phyloP scores from a whole-genome alignment of 1,284 basidiomycete genomes.

The Pseudomicrostroma phylloplanum region DNA sequence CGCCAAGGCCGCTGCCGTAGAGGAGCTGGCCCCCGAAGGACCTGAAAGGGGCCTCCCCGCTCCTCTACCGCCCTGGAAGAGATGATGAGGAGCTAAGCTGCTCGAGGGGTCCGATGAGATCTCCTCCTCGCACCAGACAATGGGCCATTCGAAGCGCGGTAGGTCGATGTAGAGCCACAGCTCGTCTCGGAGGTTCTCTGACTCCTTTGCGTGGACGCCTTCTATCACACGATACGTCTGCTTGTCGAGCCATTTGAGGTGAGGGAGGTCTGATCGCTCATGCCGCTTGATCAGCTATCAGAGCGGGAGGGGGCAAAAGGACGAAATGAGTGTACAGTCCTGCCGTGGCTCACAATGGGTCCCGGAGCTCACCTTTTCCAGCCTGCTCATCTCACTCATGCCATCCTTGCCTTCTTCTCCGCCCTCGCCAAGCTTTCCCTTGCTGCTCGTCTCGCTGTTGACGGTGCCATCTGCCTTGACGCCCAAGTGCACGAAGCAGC shows the following conservation, averaged over 20 bases:
- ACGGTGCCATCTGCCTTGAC: slow-evolving; percentile 75
- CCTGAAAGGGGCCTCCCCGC: no score
- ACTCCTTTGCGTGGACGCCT: slow-evolving; percentile 53
- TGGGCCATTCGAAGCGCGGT: slow-evolving; percentile 93
- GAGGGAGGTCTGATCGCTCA: slow-evolving; percentile 84
- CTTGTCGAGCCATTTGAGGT: slow-evolving; percentile 92
- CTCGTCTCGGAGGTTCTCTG: slow-evolving; percentile 23
- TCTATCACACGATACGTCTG: slow-evolving; percentile 88
- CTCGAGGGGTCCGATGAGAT: background rate
- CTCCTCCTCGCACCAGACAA: slow-evolving; percentile 72
- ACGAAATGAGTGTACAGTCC: background rate
- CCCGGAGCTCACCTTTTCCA: slow-evolving; percentile 70
- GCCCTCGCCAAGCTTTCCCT: slow-evolving; percentile 12
- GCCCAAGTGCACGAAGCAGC: slow-evolving; percentile 74
- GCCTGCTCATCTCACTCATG: slow-evolving; percentile 74
- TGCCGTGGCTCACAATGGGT: background rate
- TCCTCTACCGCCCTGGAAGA: no score
- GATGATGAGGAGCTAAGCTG: background rate
- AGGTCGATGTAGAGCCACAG: slow-evolving; percentile 85
- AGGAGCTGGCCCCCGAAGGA: background rate
- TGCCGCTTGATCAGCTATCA: slow-evolving; percentile 85
- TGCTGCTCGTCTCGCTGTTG: slow-evolving; percentile 68
- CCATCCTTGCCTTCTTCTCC: slow-evolving; percentile 53
- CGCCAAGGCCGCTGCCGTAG: background rate
- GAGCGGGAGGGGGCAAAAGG: background rate